A percentile compares a stretch with the other conserved stretches of the same genome.
Conservation (phyloP, 1,139 yeast genomes). For the Blastobotrys serpentis region DNA sequence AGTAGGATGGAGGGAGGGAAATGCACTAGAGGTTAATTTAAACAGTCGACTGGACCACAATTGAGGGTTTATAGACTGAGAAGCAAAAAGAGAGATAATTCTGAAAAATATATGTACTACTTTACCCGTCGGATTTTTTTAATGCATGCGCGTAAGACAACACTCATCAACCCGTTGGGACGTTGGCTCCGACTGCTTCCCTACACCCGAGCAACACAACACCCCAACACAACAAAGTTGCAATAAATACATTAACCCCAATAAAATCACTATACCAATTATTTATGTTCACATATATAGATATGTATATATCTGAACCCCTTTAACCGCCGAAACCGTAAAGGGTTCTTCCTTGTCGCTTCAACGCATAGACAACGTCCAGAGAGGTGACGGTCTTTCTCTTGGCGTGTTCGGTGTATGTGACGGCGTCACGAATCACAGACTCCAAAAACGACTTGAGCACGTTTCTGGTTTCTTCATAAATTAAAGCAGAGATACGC, state of each 20-base stretch:
- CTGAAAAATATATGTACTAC: background rate
- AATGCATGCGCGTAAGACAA: constrained; percentile 4
- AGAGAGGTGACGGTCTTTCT: constrained; percentile 99
- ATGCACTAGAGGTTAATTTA: background rate
- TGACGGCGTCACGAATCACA: constrained; percentile 98
- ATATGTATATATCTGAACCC: background rate
- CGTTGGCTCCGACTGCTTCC: background rate
- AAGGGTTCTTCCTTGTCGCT: constrained; percentile 99
- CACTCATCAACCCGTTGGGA: constrained; percentile 10
- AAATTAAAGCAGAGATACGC: constrained; percentile 98
- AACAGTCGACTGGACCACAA: background rate
- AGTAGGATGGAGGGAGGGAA: background rate
- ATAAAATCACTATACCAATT: constrained; percentile 5
- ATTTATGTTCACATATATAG: constrained; percentile 7
- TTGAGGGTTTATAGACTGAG: background rate
- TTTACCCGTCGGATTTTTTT: too few species aligned
- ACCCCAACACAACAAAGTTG: constrained; percentile 9
- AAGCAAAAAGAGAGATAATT: background rate
- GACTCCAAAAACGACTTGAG: constrained; percentile 94
- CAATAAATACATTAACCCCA: constrained; percentile 14
- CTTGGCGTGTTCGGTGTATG: constrained; percentile 99
- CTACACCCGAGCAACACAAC: background rate
- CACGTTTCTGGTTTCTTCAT: constrained; percentile 98
- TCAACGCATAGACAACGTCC: constrained; percentile 98
- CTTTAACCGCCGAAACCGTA: constrained; percentile 99